phyloP scores from a whole-genome alignment of 495 filamentous ascomycete genomes.

The Sphaerosporella brunnea region DNA sequence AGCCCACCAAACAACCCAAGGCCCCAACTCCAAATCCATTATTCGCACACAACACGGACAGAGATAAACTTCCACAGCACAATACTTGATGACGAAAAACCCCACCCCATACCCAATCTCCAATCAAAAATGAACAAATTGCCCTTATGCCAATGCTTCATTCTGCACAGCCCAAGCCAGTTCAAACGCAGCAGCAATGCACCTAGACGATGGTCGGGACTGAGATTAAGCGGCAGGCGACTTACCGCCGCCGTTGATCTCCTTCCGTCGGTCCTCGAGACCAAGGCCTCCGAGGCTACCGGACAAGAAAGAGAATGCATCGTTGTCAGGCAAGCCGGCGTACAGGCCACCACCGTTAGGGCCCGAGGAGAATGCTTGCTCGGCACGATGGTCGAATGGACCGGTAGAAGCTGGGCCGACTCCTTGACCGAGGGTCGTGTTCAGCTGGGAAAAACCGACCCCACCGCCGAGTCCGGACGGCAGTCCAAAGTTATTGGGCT shows the following conservation, averaged over 20 bases:
- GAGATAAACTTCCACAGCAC: too few species aligned
- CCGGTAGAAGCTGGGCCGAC: conserved; percentile 61
- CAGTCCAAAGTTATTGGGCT: conserved; percentile 74
- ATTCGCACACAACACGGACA: conserved; percentile 28
- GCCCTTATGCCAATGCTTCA: too few species aligned
- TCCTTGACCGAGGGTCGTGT: conserved; percentile 53
- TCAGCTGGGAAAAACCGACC: conserved; percentile 66
- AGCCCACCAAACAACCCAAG: conserved; percentile 23
- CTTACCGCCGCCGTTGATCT: conserved; percentile 42
- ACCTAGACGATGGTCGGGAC: too few species aligned
- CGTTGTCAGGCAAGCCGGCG: conserved; percentile 42
- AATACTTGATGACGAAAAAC: too few species aligned
- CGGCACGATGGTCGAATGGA: conserved; percentile 83
- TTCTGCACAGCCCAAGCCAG: too few species aligned
- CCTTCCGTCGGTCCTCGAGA: conserved; percentile 62
- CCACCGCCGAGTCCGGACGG: conserved; percentile 67
- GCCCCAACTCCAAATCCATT: conserved; percentile 27
- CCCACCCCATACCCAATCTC: too few species aligned
- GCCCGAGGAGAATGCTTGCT: conserved; percentile 78
- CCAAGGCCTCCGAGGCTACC: conserved; percentile 61
- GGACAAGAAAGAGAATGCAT: conserved; percentile 79
- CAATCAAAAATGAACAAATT: too few species aligned
- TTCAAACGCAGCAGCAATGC: too few species aligned
- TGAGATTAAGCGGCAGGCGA: conserved; percentile 25
- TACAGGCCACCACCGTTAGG: conserved; percentile 49